These are phyloP conservation scores for Aspergillus leporis DNA, from an alignment of 495 filamentous ascomycete species.

Conservation along the genomic window DNA sequence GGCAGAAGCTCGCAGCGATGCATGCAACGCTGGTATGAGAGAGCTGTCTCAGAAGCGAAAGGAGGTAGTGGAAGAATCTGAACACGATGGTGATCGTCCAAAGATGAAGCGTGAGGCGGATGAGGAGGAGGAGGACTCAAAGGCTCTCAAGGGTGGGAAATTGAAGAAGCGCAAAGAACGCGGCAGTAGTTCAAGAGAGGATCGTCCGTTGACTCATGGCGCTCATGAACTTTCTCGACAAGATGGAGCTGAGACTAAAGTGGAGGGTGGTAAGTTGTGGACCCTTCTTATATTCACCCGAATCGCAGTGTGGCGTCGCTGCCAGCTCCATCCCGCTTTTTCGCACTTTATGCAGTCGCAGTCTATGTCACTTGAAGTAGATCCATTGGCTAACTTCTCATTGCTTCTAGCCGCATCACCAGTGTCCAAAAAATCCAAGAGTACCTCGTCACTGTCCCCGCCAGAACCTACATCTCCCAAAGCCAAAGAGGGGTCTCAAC, in stretches of 20 bases:
- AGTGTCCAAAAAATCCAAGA: slow-evolving; percentile 51
- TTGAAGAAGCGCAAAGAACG: slow-evolving; percentile 55
- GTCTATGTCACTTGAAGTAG: neutral
- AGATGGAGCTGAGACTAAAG: slow-evolving; percentile 56
- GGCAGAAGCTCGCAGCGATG: slow-evolving; percentile 60
- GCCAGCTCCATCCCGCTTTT: neutral
- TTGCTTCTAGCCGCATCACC: slow-evolving; percentile 39
- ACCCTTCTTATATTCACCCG: neutral
- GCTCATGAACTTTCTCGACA: slow-evolving; percentile 68
- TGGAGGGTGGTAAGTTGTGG: slow-evolving; percentile 60
- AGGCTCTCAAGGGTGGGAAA: slow-evolving; percentile 45
- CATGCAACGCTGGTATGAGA: slow-evolving; percentile 73
- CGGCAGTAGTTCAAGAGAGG: slow-evolving; percentile 47
- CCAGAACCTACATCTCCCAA: slow-evolving; percentile 49
- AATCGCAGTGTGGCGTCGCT: neutral
- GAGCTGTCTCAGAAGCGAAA: slow-evolving; percentile 65
- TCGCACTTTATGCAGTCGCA: neutral
- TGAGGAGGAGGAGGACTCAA: slow-evolving; percentile 55
- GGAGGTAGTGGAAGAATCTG: slow-evolving; percentile 54
- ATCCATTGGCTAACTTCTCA: slow-evolving; percentile 6
- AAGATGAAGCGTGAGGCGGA: slow-evolving; percentile 54
- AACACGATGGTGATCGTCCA: slow-evolving; percentile 44
- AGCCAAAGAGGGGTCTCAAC: slow-evolving; percentile 50
- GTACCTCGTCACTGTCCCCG: slow-evolving; percentile 56
- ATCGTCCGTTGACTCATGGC: slow-evolving; percentile 60